These are phyloP conservation scores for Fusarium tricinctum DNA, from an alignment of 2,329 filamentous ascomycete genomes.

Conservation along the genomic window DNA sequence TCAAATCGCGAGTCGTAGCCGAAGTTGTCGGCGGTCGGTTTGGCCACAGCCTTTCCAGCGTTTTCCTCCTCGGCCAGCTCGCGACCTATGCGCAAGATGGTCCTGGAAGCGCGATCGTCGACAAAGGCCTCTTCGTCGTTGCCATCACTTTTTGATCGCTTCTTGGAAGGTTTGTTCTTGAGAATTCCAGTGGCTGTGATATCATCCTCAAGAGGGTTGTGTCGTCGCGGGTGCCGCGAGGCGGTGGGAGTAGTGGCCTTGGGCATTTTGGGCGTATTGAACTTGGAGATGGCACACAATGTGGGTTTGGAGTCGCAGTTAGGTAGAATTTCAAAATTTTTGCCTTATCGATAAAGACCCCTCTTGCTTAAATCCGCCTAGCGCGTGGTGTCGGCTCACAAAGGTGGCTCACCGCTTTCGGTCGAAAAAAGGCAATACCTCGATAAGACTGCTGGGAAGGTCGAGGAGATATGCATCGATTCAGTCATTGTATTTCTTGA, in stretches of 20 bases:
- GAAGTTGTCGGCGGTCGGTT: slow-evolving; percentile 69
- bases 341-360: slow-evolving; percentile 59
- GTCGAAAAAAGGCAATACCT: background rate
- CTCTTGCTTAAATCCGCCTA: slow-evolving; percentile 52
- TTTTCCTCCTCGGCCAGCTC: slow-evolving; percentile 87
- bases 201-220: slow-evolving; percentile 94
- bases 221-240: slow-evolving; percentile 74
- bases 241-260: slow-evolving; percentile 76
- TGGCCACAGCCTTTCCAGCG: slow-evolving; percentile 59
- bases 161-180: slow-evolving; percentile 81
- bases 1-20: slow-evolving; percentile 83
- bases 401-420: slow-evolving; percentile 53
- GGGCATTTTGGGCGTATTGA: slow-evolving; percentile 72
- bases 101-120: slow-evolving; percentile 87
- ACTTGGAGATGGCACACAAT: slow-evolving; percentile 42
- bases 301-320: slow-evolving; percentile 47
- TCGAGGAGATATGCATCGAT: background rate
- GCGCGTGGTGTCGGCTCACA: slow-evolving; percentile 28
- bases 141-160: slow-evolving; percentile 72
- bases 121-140: slow-evolving; percentile 79
- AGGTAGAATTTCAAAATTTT: slow-evolving; percentile 54
- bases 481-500: background rate
- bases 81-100: slow-evolving; percentile 90
- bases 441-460: background rate
- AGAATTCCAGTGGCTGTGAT: slow-evolving; percentile 78